Percentiles rank a stretch among this genome's conserved stretches.
These are phyloP conservation scores for Purshia tridentata DNA, from an alignment of 306 rosid genomes.

Conservation along the genomic window DNA sequence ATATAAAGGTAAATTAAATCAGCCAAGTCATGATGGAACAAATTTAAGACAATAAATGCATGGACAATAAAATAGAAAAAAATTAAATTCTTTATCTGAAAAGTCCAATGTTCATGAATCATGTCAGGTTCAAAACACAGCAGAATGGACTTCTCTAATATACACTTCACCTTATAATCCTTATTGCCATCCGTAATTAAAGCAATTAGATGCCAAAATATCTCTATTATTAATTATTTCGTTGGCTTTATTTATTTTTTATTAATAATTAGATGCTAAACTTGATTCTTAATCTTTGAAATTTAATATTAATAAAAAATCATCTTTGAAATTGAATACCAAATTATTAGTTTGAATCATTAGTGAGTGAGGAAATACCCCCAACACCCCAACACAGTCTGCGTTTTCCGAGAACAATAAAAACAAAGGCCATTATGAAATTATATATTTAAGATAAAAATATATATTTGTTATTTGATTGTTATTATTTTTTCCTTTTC, in stretches of 20 bases:
- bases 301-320: neutral
- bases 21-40: too few relatives aligned
- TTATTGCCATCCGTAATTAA: neutral
- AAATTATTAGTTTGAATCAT: neutral
- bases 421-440: neutral
- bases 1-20: too few relatives aligned
- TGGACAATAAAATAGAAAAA: too few relatives aligned
- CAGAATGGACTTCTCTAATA: too few relatives aligned
- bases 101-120: too few relatives aligned
- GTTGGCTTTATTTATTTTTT: too few relatives aligned
- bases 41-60: too few relatives aligned
- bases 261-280: neutral
- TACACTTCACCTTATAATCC: neutral
- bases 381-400: neutral
- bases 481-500: too few relatives aligned
- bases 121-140: too few relatives aligned
- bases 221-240: too few relatives aligned
- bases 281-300: neutral
- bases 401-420: neutral
- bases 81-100: too few relatives aligned
- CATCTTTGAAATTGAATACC: neutral
- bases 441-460: neutral
- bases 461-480: too few relatives aligned
- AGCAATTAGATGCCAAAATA: neutral
- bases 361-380: neutral